Evolutionary conservation across 176 grass and related monocot species (phyloP).

Genomic region (Poa pratensis): DNA sequence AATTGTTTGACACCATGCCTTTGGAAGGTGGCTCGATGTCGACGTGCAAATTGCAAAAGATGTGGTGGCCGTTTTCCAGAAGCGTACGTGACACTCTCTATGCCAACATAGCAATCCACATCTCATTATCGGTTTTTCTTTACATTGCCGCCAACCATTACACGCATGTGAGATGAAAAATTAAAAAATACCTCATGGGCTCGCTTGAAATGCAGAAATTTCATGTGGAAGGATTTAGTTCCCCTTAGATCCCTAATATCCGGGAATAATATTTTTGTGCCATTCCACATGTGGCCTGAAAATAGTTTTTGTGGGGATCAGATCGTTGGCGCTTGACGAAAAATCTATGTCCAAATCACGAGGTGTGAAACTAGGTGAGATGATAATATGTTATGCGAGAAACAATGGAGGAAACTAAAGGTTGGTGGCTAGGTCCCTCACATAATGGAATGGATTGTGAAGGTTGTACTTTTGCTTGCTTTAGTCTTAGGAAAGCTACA

Average conservation of each 20-base stretch:
- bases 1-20: slow-evolving; percentile 15
- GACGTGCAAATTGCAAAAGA: slow-evolving; percentile 36
- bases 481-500: slow-evolving; percentile 21
- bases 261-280: not conserved
- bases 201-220: not conserved
- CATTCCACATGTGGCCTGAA: not conserved
- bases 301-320: not conserved
- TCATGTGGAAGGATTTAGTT: too few relatives aligned
- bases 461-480: not conserved
- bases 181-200: not conserved
- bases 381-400: not conserved
- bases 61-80: not conserved
- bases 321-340: not conserved
- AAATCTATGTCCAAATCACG: not conserved
- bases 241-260: not conserved
- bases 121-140: not conserved
- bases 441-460: slow-evolving; percentile 23
- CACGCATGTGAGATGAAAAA: not conserved
- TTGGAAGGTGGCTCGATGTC: slow-evolving; percentile 44
- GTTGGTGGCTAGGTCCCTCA: slow-evolving; percentile 35
- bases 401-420: not conserved
- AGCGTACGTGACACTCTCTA: not conserved
- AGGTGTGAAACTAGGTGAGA: not conserved
- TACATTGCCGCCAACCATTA: slow-evolving; percentile 16
- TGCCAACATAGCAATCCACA: slow-evolving; percentile 4